Conservation (phyloP, 495 filamentous ascomycete species). For the Xylaria scruposa region DNA sequence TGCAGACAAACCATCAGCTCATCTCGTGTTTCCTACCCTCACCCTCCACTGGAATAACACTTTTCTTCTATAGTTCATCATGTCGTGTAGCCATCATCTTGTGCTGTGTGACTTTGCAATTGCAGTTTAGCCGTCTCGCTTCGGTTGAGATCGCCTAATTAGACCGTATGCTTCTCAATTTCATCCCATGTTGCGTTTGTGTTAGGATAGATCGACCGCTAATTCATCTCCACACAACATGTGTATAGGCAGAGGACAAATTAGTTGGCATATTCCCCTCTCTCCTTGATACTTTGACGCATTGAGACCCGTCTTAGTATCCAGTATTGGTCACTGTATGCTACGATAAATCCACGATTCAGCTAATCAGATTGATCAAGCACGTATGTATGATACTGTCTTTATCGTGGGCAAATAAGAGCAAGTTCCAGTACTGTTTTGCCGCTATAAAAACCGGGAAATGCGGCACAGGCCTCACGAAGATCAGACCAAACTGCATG, state of each 20-base stretch:
- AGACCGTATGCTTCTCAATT: neutral
- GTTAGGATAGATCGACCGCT: slow-evolving; percentile 8
- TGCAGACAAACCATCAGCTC: slow-evolving; percentile 11
- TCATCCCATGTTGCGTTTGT: slow-evolving; percentile 10
- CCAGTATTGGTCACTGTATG: neutral
- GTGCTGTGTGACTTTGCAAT: neutral
- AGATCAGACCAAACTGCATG: neutral
- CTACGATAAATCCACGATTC: neutral
- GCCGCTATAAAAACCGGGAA: slow-evolving; percentile 16
- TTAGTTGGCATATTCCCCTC: neutral
- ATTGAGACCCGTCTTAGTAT: neutral
- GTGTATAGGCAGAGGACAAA: neutral
- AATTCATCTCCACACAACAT: neutral
- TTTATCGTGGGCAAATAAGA: neutral
- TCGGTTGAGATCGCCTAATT: neutral
- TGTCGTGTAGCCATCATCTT: slow-evolving; percentile 10
- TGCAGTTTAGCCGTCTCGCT: neutral
- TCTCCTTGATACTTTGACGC: neutral
- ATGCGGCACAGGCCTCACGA: slow-evolving; percentile 5
- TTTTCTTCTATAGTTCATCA: neutral
- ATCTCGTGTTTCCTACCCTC: slow-evolving; percentile 15
- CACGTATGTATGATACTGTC: neutral
- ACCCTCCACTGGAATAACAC: neutral
- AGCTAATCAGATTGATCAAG: neutral
- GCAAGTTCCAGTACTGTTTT: neutral